Percentiles rank a stretch among this genome's conserved stretches.
These are phyloP conservation scores for Straminergon stramineum DNA, from an alignment of 225 moss, liverwort and hornwort genomes.

Conservation along the genomic window DNA sequence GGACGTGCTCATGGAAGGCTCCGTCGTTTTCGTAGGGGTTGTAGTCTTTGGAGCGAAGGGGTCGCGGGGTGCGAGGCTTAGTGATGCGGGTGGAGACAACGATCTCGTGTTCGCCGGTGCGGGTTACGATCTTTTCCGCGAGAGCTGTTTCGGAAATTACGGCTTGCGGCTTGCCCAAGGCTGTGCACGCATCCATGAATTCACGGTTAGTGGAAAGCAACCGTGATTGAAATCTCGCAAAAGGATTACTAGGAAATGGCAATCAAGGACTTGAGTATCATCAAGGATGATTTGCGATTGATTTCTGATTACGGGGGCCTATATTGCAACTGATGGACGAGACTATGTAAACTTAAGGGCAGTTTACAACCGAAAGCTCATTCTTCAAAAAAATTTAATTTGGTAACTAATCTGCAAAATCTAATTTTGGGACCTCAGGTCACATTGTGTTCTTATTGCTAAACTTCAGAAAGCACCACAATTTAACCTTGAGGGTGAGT, in stretches of 20 bases:
- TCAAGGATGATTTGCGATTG: neutral
- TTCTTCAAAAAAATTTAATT: too few relatives aligned
- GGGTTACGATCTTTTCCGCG: conserved; percentile 1
- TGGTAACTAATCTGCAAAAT: neutral
- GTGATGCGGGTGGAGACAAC: conserved; percentile 17
- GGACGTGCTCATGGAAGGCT: neutral
- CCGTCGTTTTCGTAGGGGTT: conserved; percentile 18
- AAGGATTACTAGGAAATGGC: neutral
- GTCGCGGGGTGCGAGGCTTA: neutral
- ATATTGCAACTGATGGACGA: neutral
- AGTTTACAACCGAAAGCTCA: neutral
- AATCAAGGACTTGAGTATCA: neutral
- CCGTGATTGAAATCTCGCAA: neutral
- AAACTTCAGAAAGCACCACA: neutral
- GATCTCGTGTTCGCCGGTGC: conserved; percentile 5
- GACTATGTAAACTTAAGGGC: neutral
- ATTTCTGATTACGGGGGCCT: neutral
- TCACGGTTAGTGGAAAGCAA: neutral
- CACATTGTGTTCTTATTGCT: neutral
- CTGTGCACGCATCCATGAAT: conserved; percentile 2
- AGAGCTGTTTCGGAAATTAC: conserved; percentile 26
- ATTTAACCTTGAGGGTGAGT: neutral
- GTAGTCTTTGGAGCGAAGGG: neutral
- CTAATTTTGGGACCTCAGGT: too few relatives aligned
- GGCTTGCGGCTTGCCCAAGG: conserved; percentile 22